Conservation (phyloP, 805 yeast species). For the Komagataella populi region DNA sequence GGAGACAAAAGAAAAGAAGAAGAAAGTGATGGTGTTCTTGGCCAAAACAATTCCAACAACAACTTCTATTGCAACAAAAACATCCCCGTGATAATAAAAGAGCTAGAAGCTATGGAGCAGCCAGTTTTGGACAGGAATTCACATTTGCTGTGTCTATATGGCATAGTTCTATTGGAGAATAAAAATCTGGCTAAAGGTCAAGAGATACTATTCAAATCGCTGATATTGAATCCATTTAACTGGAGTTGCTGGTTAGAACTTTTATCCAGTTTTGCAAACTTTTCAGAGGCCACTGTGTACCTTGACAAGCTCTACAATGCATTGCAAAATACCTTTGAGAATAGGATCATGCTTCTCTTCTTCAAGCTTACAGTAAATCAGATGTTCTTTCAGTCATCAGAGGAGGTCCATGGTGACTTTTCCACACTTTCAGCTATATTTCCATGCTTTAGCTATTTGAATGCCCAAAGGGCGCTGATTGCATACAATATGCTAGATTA, state of each 20-base stretch:
- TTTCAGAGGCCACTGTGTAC: conserved; percentile 42
- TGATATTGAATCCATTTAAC: conserved; percentile 63
- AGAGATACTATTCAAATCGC: conserved; percentile 41
- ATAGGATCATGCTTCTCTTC: conserved; percentile 23
- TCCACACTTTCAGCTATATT: conserved; percentile 36
- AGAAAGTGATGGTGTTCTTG: conserved; percentile 55
- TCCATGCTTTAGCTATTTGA: conserved; percentile 63
- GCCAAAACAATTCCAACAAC: conserved; percentile 20
- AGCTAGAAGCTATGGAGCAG: conserved; percentile 16
- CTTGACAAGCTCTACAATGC: conserved; percentile 22
- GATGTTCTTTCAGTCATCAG: conserved; percentile 63
- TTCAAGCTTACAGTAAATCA: conserved; percentile 60
- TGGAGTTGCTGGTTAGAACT: conserved; percentile 94
- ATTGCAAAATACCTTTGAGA: conserved; percentile 13
- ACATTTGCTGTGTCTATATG: conserved; percentile 59
- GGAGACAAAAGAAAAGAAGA: conserved; percentile 71
- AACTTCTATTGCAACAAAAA: conserved; percentile 12
- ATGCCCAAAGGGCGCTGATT: conserved; percentile 71
- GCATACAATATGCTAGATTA: conserved; percentile 82
- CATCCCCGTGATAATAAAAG: conserved; percentile 23
- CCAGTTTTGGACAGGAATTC: conserved; percentile 25
- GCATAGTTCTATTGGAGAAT: conserved; percentile 50
- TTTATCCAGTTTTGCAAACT: conserved; percentile 40
- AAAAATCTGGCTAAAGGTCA: conserved; percentile 51
- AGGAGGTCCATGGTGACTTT: conserved; percentile 34